Evolutionary conservation across 116 monocot genomes (phyloP).

Genomic region (Thalassia testudinum): DNA sequence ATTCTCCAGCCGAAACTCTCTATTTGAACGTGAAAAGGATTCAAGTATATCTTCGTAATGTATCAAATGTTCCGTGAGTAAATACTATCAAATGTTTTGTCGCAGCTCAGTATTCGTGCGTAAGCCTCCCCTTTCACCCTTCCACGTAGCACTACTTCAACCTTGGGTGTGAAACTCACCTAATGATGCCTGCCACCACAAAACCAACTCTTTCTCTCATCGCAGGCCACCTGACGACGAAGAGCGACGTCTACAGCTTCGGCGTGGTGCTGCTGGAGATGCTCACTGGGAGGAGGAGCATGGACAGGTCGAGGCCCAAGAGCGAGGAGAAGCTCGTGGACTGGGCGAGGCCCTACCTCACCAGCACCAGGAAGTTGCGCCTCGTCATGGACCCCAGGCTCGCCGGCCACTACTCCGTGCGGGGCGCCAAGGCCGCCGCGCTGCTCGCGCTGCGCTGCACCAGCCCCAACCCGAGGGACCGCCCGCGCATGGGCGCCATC

Average conservation of each 20-base stretch:
- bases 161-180: too few relatives aligned
- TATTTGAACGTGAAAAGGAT: too few relatives aligned
- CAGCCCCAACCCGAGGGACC: slow-evolving; percentile 59
- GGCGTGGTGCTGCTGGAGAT: slow-evolving; percentile 87
- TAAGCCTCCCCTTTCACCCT: too few relatives aligned
- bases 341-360: slow-evolving; percentile 64
- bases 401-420: slow-evolving; percentile 67
- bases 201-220: too few relatives aligned
- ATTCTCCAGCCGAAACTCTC: too few relatives aligned
- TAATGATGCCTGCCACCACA: too few relatives aligned
- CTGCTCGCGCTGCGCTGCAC: slow-evolving; percentile 48
- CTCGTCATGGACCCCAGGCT: slow-evolving; percentile 78
- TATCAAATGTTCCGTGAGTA: too few relatives aligned
- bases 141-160: too few relatives aligned
- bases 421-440: slow-evolving; percentile 43
- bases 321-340: slow-evolving; percentile 77
- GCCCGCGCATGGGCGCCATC: slow-evolving; percentile 55
- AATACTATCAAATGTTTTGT: too few relatives aligned
- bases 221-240: slow-evolving; percentile 71
- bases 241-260: slow-evolving; percentile 88
- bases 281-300: slow-evolving; percentile 61
- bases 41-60: too few relatives aligned
- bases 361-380: slow-evolving; percentile 39
- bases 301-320: slow-evolving; percentile 59
- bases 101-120: too few relatives aligned